These are phyloP conservation scores for Cyclotella atomus DNA, from an alignment of 108 stramenopile genomes.

Conservation along the genomic window DNA sequence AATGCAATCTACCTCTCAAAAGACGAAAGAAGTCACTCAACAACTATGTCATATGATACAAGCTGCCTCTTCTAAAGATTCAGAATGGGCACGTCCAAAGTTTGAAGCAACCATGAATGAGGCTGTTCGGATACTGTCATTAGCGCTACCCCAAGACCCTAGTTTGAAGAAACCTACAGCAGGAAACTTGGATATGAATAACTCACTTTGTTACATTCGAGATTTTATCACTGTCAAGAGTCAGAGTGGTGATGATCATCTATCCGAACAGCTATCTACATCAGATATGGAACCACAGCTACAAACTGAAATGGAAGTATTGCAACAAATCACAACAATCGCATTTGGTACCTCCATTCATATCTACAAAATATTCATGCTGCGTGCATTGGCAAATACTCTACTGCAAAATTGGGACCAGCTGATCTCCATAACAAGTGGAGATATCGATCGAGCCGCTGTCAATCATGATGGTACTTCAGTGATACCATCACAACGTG, in stretches of 20 bases:
- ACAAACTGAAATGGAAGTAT: conserved; percentile 22
- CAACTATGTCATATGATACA: conserved; percentile 33
- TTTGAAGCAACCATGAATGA: conserved; percentile 52
- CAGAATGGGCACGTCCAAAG: conserved; percentile 20
- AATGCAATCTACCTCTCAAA: neutral
- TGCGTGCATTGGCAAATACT: conserved; percentile 43
- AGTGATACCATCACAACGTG: conserved; percentile 30
- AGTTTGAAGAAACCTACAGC: conserved; percentile 27
- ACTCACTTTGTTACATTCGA: conserved; percentile 41
- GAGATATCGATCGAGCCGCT: conserved; percentile 83
- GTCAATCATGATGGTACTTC: conserved; percentile 8
- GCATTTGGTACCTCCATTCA: conserved; percentile 38
- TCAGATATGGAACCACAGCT: conserved; percentile 2
- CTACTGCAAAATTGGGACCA: conserved; percentile 57
- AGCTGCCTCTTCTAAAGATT: conserved; percentile 2
- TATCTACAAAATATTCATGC: conserved; percentile 41
- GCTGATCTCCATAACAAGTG: conserved; percentile 69
- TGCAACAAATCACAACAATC: conserved; percentile 23
- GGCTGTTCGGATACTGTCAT: conserved; percentile 39
- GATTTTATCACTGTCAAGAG: conserved; percentile 17
- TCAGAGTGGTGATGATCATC: neutral
- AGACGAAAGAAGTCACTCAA: neutral
- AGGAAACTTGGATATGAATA: conserved; percentile 28
- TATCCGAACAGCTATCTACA: no score
- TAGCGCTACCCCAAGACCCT: conserved; percentile 21